Conservation (phyloP, 257 asterid species). For the Phtheirospermum japonicum region DNA sequence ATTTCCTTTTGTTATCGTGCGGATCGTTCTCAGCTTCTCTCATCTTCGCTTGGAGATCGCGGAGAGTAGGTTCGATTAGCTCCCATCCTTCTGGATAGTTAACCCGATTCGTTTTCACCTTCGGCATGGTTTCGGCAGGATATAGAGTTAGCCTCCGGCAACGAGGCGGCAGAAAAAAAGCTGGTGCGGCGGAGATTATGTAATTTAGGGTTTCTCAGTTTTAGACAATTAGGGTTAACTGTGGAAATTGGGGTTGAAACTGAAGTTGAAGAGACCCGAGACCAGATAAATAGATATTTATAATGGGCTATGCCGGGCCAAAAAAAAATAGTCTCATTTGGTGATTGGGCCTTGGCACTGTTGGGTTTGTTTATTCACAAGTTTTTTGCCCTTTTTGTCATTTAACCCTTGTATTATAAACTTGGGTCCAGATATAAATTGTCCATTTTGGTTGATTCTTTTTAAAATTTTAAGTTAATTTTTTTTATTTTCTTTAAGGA, state of each 20-base stretch:
- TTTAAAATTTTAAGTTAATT: no score
- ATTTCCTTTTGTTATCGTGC: conserved; percentile 78
- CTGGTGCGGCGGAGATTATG: conserved; percentile 6
- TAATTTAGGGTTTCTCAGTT: conserved; percentile 2
- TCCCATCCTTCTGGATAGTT: conserved; percentile 92
- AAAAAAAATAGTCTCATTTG: neutral
- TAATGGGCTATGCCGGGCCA: no score
- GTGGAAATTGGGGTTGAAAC: neutral
- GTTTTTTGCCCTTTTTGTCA: no score
- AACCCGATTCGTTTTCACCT: conserved; percentile 84
- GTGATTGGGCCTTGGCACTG: neutral
- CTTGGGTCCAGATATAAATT: no score
- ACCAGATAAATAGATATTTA: neutral
- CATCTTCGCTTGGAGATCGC: conserved; percentile 84
- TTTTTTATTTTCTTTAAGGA: no score
- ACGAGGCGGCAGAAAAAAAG: no score
- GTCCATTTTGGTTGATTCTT: no score
- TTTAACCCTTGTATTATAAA: no score
- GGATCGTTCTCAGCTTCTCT: conserved; percentile 97
- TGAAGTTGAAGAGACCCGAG: neutral
- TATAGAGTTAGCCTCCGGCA: neutral
- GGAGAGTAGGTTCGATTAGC: conserved; percentile 83
- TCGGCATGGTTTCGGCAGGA: conserved; percentile 54
- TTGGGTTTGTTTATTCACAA: no score
- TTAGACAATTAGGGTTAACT: neutral